Base-by-base conservation (phyloP, 2,329 filamentous ascomycete genomes). In the Fusarium brevicatenulatum region DNA sequence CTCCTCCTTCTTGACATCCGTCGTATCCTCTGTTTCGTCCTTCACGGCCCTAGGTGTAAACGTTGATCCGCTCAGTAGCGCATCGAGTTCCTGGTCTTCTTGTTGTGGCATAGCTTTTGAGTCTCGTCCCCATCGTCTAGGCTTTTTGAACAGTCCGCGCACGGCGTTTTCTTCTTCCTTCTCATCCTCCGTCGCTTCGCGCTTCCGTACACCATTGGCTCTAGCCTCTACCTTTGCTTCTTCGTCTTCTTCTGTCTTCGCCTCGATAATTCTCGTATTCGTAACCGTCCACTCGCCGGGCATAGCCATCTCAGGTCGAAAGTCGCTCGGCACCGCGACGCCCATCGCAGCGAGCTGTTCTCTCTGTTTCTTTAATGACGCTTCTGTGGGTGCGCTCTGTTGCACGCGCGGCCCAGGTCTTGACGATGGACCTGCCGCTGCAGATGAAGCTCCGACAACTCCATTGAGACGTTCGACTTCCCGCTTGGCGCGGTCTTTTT, bases 271-370 rank as follows among this genome's bases (percentile, higher is more conserved):
- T 49, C 90, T 86, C 44, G 93, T 89, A 10, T 88, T 90, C 66
- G 89, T 91, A 16, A 91, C 89, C 1, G 94, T 90, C 95, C 95
- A 99, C 59, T 97, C 93, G 37, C 96, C 94, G 8, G 92, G 91
- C 85, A 98, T 91, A 9, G 95, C 95, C 89, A 98, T 91, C 67
- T 96, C 93, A 5, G 88, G 86, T 66, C 94, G 87, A 63, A 94
- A 91, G 73, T 93, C 91, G 49, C 93, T 91, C 2, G 96, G 96
- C 60, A 98, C 89, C 52, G 91, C 90, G 54, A 99, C 91, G 1
- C 96, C 96, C 87, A 99, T 88, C 40, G 92, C 93, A 9, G 92
- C 95, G 16, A 99, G 86, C 82, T 98, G 95, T 71, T 95, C 91
- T 78, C 97, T 89, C 83, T 99, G 96, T 61, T 88, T 88, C 82